Conservation (phyloP, 2,329 filamentous ascomycete species). For the Fusarium tjaetaba region DNA sequence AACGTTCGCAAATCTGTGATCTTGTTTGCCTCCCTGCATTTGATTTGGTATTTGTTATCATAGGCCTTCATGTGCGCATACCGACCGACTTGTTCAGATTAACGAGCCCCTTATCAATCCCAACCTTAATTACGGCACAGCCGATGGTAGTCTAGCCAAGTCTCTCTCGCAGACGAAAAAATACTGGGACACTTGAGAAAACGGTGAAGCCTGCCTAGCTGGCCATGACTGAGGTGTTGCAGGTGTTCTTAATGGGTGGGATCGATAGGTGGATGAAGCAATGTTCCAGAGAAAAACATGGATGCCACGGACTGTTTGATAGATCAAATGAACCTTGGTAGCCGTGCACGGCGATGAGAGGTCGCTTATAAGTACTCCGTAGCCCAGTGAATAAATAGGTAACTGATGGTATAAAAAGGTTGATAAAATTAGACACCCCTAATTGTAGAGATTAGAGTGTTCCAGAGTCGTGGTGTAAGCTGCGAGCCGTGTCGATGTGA, state of each 20-base stretch:
- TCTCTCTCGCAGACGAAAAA: slow-evolving; percentile 18
- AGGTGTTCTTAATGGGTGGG: slow-evolving; percentile 10
- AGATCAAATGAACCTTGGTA: slow-evolving; percentile 24
- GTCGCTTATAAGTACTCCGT: not conserved
- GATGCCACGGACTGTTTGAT: slow-evolving; percentile 40
- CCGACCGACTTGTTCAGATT: not conserved
- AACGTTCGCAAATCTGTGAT: slow-evolving; percentile 6
- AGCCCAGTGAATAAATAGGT: slow-evolving; percentile 8
- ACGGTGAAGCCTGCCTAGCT: slow-evolving; percentile 11
- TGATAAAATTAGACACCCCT: slow-evolving; percentile 42
- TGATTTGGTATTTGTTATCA: slow-evolving; percentile 1
- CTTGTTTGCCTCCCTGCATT: slow-evolving; percentile 5
- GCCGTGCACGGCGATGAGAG: slow-evolving; percentile 25
- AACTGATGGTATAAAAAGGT: slow-evolving; percentile 35
- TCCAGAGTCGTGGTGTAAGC: slow-evolving; percentile 33
- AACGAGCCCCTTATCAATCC: not conserved
- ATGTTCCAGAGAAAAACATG: slow-evolving; percentile 36
- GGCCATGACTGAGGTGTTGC: slow-evolving; percentile 16
- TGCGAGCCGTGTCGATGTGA: slow-evolving; percentile 35
- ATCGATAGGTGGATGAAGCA: slow-evolving; percentile 20
- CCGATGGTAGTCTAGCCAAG: slow-evolving; percentile 7
- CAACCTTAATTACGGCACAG: slow-evolving; percentile 9
- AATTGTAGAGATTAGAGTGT: slow-evolving; percentile 43
- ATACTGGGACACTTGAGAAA: slow-evolving; percentile 14
- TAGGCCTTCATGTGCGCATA: not conserved